Conservation (phyloP, 1,284 basidiomycete species). For the Marasmius fiardii region DNA sequence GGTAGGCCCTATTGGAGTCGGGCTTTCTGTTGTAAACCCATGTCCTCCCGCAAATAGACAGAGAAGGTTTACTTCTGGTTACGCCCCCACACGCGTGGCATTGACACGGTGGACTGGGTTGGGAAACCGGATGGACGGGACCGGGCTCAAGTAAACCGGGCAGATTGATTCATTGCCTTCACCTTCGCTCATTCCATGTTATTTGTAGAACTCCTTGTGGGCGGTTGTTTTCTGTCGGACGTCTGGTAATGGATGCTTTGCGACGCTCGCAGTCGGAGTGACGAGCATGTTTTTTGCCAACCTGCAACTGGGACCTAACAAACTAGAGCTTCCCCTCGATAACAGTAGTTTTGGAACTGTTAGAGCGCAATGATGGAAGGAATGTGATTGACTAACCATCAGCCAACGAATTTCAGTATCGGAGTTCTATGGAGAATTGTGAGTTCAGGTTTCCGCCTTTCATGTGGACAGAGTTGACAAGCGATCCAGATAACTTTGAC, state of each 20-base stretch:
- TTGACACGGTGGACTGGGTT: constrained; percentile 34
- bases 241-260: constrained; percentile 36
- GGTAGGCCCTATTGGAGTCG: constrained; percentile 23
- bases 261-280: constrained; percentile 39
- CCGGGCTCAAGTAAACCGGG: constrained; percentile 32
- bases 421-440: constrained; percentile 3
- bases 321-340: constrained; percentile 21
- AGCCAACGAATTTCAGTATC: constrained; percentile 2
- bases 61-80: constrained; percentile 64
- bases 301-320: constrained; percentile 32
- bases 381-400: constrained; percentile 1
- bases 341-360: neutral
- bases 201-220: constrained; percentile 38
- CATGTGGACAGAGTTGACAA: too few relatives aligned
- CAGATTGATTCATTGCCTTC: neutral
- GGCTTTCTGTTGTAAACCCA: too few relatives aligned
- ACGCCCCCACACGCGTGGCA: constrained; percentile 50
- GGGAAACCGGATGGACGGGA: constrained; percentile 37
- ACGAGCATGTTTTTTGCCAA: constrained; percentile 29
- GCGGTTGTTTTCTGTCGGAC: constrained; percentile 45
- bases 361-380: neutral
- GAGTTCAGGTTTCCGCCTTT: too few relatives aligned
- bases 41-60: constrained; percentile 29
- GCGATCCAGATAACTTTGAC: too few relatives aligned
- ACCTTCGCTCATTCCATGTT: neutral